These are phyloP conservation scores for Pythium myriotylum DNA, from an alignment of 352 stramenopile genomes.

Conservation along the genomic window DNA sequence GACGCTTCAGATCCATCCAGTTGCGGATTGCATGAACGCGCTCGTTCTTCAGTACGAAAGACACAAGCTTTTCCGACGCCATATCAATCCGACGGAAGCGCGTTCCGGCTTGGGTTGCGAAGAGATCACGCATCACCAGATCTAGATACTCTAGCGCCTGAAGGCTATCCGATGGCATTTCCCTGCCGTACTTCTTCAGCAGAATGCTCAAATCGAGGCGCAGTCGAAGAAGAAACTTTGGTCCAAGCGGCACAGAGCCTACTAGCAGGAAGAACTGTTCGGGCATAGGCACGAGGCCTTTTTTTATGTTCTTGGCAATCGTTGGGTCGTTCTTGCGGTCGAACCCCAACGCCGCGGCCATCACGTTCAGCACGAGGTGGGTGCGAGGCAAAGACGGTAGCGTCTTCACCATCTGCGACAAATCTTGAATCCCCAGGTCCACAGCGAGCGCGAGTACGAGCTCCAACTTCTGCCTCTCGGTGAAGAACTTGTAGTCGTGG, in stretches of 20 bases:
- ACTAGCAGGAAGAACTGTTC: constrained; percentile 84
- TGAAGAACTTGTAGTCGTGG: constrained; percentile 78
- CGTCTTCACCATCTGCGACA: constrained; percentile 83
- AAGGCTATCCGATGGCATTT: constrained; percentile 49
- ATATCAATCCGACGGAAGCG: constrained; percentile 81
- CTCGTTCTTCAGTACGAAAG: constrained; percentile 78
- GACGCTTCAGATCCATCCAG: constrained; percentile 67
- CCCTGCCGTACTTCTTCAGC: constrained; percentile 50
- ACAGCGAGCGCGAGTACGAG: constrained; percentile 80
- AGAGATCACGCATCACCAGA: constrained; percentile 82
- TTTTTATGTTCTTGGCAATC: constrained; percentile 86
- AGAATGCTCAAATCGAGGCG: constrained; percentile 63
- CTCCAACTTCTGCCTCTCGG: constrained; percentile 72
- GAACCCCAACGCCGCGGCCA: constrained; percentile 75
- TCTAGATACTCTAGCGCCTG: constrained; percentile 79
- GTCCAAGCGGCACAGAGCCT: constrained; percentile 65
- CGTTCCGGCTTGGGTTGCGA: constrained; percentile 81
- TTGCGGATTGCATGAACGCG: constrained; percentile 71
- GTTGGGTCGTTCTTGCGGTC: constrained; percentile 81
- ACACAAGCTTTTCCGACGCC: constrained; percentile 62
- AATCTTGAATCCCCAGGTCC: constrained; percentile 76
- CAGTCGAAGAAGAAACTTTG: constrained; percentile 74
- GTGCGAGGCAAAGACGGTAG: constrained; percentile 75
- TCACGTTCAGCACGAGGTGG: constrained; percentile 81
- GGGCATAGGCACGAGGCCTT: constrained; percentile 73